These are phyloP conservation scores for Pascua sp. DNA, from an alignment of 1,284 basidiomycete species.

Conservation along the genomic window DNA sequence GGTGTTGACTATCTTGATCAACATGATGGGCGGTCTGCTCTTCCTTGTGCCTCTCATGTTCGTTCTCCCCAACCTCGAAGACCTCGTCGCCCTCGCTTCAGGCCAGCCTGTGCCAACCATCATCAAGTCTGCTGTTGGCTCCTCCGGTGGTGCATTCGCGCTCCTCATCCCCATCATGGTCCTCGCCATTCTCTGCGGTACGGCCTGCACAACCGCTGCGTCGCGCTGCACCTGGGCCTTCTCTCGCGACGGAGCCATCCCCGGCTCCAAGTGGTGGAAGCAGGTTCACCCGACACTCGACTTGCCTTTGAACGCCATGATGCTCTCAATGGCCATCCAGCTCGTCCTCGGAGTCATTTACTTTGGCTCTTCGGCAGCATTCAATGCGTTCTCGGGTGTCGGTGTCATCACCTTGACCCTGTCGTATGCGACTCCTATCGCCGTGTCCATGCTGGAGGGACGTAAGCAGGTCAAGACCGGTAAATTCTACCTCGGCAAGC, in stretches of 20 bases:
- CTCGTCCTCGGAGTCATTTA: slow-evolving; percentile 48
- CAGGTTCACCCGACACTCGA: slow-evolving; percentile 45
- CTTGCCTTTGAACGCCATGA: slow-evolving; percentile 49
- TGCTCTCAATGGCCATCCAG: slow-evolving; percentile 47
- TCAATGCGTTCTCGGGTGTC: slow-evolving; percentile 45
- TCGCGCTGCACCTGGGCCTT: slow-evolving; percentile 46
- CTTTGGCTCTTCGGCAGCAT: slow-evolving; percentile 43
- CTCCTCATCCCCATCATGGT: slow-evolving; percentile 49
- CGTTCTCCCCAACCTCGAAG: slow-evolving; percentile 47
- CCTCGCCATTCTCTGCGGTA: slow-evolving; percentile 48
- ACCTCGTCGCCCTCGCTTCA: slow-evolving; percentile 43
- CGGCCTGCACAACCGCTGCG: slow-evolving; percentile 43
- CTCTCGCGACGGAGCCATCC: slow-evolving; percentile 51
- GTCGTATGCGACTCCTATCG: slow-evolving; percentile 48
- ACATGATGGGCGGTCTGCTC: slow-evolving; percentile 32
- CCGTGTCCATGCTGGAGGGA: slow-evolving; percentile 44
- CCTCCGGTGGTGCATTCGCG: slow-evolving; percentile 47
- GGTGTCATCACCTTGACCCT: slow-evolving; percentile 42
- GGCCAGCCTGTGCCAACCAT: slow-evolving; percentile 51
- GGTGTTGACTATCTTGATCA: slow-evolving; percentile 20
- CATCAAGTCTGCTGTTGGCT: slow-evolving; percentile 49
- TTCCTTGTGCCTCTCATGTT: slow-evolving; percentile 51
- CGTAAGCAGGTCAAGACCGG: slow-evolving; percentile 36
- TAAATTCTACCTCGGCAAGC: slow-evolving; percentile 39
- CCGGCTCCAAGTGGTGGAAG: slow-evolving; percentile 43